Conservation (phyloP, 2,329 filamentous ascomycete species). For the Trichoderma koningii region DNA sequence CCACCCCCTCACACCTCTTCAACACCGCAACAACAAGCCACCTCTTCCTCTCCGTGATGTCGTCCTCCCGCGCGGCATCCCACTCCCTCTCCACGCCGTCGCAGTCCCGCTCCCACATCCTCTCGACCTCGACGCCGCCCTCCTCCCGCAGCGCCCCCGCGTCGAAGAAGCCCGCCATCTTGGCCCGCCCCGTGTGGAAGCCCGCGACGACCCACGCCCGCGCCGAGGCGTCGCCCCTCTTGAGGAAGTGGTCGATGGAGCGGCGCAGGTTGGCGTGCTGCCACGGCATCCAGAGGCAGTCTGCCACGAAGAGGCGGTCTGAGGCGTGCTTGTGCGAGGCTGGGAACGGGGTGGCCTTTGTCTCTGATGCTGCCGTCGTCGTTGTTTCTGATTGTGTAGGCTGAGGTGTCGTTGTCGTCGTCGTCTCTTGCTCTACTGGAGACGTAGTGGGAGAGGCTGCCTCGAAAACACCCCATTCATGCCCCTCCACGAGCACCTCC, state of each 20-base stretch:
- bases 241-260: slow-evolving; percentile 66
- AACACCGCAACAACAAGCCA: slow-evolving; percentile 67
- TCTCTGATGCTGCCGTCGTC: no score
- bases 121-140: slow-evolving; percentile 61
- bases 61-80: slow-evolving; percentile 63
- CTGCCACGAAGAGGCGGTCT: slow-evolving; percentile 66
- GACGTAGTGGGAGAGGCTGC: neutral
- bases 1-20: slow-evolving; percentile 38
- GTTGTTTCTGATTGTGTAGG: no score
- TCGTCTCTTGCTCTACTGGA: neutral
- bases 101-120: slow-evolving; percentile 69
- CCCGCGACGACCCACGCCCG: slow-evolving; percentile 67
- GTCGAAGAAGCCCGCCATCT: slow-evolving; percentile 67
- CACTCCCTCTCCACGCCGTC: slow-evolving; percentile 64
- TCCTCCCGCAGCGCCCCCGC: slow-evolving; percentile 44
- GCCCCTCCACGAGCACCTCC: slow-evolving; percentile 55
- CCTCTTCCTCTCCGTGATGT: slow-evolving; percentile 64
- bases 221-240: slow-evolving; percentile 42
- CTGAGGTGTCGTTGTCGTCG: no score
- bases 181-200: slow-evolving; percentile 70
- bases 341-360: neutral
- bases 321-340: slow-evolving; percentile 45
- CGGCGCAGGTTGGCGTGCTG: slow-evolving; percentile 67
- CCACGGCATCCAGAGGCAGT: slow-evolving; percentile 75
- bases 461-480: slow-evolving; percentile 62